A percentile compares a stretch with the other conserved stretches of the same genome.
Conservation (phyloP, 1,284 basidiomycete species). For the Takashimella tepidaria region DNA sequence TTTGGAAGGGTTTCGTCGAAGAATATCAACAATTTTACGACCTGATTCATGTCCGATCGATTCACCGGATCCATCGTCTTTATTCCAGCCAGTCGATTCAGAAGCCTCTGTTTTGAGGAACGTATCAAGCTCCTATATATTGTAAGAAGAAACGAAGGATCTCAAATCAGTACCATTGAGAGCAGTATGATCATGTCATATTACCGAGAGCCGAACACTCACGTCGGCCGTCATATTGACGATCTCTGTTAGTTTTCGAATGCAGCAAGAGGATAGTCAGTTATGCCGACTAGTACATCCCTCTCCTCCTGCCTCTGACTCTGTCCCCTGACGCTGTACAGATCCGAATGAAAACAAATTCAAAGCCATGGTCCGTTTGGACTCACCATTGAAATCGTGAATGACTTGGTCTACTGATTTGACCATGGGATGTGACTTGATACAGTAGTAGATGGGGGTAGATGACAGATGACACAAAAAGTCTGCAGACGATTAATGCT, state of each 20-base stretch:
- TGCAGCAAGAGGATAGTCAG: too few species aligned
- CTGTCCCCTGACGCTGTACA: too few species aligned
- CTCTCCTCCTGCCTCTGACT: too few species aligned
- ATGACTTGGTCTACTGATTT: slow-evolving; percentile 40
- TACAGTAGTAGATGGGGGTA: too few species aligned
- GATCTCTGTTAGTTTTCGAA: slow-evolving; percentile 34
- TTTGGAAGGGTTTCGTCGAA: slow-evolving; percentile 43
- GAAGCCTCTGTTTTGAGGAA: slow-evolving; percentile 43
- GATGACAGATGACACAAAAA: too few species aligned
- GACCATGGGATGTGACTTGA: too few species aligned
- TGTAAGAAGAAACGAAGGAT: neutral
- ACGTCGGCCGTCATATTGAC: slow-evolving; percentile 47
- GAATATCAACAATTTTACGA: slow-evolving; percentile 45
- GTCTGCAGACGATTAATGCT: too few species aligned
- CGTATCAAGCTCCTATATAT: slow-evolving; percentile 38
- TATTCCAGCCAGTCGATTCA: slow-evolving; percentile 34
- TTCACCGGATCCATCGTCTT: slow-evolving; percentile 37
- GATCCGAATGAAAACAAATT: too few species aligned
- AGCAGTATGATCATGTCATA: too few species aligned
- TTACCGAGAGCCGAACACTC: neutral
- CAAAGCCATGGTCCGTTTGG: too few species aligned
- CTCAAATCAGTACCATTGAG: too few species aligned
- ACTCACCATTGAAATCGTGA: slow-evolving; percentile 42
- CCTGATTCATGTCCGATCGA: slow-evolving; percentile 42
- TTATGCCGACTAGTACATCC: too few species aligned